A percentile compares a stretch with the other conserved stretches of the same genome.
Evolutionary conservation across 2,329 filamentous ascomycete species (phyloP).

Genomic region (Colletotrichum tanaceti): DNA sequence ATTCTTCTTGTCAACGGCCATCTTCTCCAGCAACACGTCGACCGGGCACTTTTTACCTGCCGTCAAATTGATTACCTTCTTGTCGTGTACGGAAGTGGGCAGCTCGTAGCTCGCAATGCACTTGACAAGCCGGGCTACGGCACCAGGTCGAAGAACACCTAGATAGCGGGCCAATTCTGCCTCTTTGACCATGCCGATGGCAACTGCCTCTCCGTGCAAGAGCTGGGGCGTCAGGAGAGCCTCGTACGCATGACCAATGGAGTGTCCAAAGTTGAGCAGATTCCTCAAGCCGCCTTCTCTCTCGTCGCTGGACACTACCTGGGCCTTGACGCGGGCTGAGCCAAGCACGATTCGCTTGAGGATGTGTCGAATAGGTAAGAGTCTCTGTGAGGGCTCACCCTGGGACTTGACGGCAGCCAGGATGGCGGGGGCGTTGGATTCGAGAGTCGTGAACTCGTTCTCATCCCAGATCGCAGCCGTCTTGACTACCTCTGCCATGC

Average conservation of each 20-base stretch:
- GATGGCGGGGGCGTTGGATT: slow-evolving; percentile 82
- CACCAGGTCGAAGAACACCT: slow-evolving; percentile 84
- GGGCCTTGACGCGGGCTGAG: slow-evolving; percentile 92
- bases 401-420: slow-evolving; percentile 75
- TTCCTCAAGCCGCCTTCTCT: slow-evolving; percentile 94
- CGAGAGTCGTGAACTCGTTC: slow-evolving; percentile 83
- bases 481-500: slow-evolving; percentile 98
- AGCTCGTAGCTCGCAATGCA: slow-evolving; percentile 95
- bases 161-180: slow-evolving; percentile 92
- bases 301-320: slow-evolving; percentile 94
- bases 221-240: slow-evolving; percentile 95
- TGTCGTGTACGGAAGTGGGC: slow-evolving; percentile 86
- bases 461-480: slow-evolving; percentile 97
- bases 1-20: slow-evolving; percentile 99
- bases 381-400: slow-evolving; percentile 58
- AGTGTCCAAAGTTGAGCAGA: slow-evolving; percentile 96
- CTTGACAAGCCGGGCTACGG: slow-evolving; percentile 89
- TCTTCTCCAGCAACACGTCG: slow-evolving; percentile 86
- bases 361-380: slow-evolving; percentile 76
- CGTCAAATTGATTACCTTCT: slow-evolving; percentile 82
- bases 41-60: slow-evolving; percentile 90
- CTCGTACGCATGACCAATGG: slow-evolving; percentile 96
- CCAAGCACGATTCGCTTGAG: slow-evolving; percentile 86
- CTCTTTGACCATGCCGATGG: slow-evolving; percentile 98
- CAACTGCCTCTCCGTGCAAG: slow-evolving; percentile 93